Conservation (phyloP, 2,329 filamentous ascomycete species). For the Neurospora crassa region DNA sequence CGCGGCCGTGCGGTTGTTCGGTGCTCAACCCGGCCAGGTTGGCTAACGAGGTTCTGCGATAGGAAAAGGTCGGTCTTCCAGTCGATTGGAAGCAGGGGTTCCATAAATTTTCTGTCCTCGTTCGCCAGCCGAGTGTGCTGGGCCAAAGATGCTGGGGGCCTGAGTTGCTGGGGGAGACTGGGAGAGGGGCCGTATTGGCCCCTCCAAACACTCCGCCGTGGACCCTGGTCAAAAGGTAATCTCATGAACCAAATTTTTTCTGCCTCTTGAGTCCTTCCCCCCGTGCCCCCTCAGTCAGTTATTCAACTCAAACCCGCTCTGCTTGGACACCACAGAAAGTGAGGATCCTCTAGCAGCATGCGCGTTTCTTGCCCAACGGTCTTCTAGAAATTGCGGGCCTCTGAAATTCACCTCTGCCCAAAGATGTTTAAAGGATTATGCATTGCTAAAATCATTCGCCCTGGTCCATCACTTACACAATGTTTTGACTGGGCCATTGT, state of each 20-base stretch:
- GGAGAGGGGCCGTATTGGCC: conserved; percentile 9
- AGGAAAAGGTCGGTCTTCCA: not conserved
- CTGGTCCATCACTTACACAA: conserved; percentile 28
- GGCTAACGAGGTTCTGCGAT: not conserved
- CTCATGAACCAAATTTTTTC: conserved; percentile 36
- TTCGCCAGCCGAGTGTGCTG: conserved; percentile 31
- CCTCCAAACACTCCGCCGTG: conserved; percentile 11
- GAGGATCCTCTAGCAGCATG: conserved; percentile 22
- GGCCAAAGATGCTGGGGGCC: conserved; percentile 5
- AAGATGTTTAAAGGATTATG: conserved; percentile 33
- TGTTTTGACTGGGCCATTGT: conserved; percentile 11
- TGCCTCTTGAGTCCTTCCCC: conserved; percentile 24
- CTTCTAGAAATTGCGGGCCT: conserved; percentile 37
- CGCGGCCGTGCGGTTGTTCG: not conserved
- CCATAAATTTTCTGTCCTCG: conserved; percentile 12
- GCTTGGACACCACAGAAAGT: conserved; percentile 13
- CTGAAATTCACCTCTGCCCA: conserved; percentile 20
- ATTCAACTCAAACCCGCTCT: conserved; percentile 16
- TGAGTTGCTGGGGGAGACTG: not conserved
- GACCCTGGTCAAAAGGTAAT: conserved; percentile 30
- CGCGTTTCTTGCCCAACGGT: conserved; percentile 34
- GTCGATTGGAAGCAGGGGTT: conserved; percentile 7
- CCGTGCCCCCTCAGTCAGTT: conserved; percentile 24
- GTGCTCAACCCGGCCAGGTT: not conserved
- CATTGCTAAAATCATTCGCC: conserved; percentile 32